Evolutionary conservation across 495 filamentous ascomycete species (phyloP), one percentile per base, ranked within the genome.

Genomic region (Diplogelasinospora grovesii): DNA sequence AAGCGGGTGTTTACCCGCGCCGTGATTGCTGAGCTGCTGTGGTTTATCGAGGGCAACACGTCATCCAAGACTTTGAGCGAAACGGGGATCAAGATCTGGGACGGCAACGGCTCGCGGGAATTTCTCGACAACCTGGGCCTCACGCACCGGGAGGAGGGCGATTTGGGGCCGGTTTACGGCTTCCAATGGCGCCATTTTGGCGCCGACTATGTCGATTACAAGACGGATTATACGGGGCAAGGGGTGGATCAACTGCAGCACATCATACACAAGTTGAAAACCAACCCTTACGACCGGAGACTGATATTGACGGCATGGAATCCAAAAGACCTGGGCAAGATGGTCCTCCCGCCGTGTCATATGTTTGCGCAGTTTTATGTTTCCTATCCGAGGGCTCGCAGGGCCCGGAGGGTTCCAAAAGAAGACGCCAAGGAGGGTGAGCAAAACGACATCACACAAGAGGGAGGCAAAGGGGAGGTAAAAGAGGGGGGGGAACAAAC

Each of bases 291-390:
- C 54, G 92, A 97, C 56, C 75, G 92, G 1, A 66, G 92, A 20
- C 85, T 98, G 46, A 85, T 98, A 46, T 71, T 98, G 41, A 81
- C 70, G 40, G 92, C 92, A 1, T 98, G 92, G 92, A 97, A 97
- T 56, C 87, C 87, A 3, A 74, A 75, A 4, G 92, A 95, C 59
- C 52, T 98, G 51, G 64, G 63, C 32, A 79, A 85, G 61, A 98
- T 97, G 92, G 92, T 88, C 2, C 71, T 98, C 14, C 92, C 92
- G 47, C 92, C 93, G 3, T 98, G 92, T 56, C 92, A 97, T 61
- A 95, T 98, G 92, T 95, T 98, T 66, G 90, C 90, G 10, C 93
- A 97, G 64, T 97, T 97, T 54, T 96, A 96, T 53, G 89, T 98
- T 25, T 86, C 82, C 1, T 96, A 77, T 60, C 84, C 85, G 6